Evolutionary conservation across 2,329 filamentous ascomycete genomes (phyloP), one percentile per base, ranked within the genome.

Genomic region (Pseudopyrenochaeta lycopersici): DNA sequence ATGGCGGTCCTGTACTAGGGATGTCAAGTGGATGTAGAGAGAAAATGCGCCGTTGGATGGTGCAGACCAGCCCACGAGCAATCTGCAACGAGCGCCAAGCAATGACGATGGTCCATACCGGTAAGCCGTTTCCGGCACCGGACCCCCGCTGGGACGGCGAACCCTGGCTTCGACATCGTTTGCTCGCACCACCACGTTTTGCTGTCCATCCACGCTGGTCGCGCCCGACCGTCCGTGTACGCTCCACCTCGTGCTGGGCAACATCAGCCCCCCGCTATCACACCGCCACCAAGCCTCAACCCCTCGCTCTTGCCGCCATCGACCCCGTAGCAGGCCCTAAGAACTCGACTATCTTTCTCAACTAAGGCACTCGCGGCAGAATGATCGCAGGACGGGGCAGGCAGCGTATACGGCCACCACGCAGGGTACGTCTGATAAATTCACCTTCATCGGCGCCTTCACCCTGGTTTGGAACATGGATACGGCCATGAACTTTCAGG

Each of bases 381-480:
- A 82, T 84, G 81, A 76, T 81, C 58, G 80, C 84, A 70, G 78
- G 78, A 54, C 80, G 84, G 71, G 83, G 83, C 43, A 80, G 82
- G 57, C 80, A 82, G 39, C 90, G 88, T 71, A 90, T 91, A 56
- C 80, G 88, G 47, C 84, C 88, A 51, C 89, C 89, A 31, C 80
- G 87, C 71, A 82, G 85, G 75, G 89, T 91, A 81, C 73, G 86
- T 82, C n/a, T 20, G 46, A 23, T 42, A 38, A 43, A 46, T 50
- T 42, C 39, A 56, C 45, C 20, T 39, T 52, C 35, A 17, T 38
- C 15, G 18, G 36, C 45, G 33, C 50, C 33, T 41, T 48, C 18
- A 39, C 18, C 36, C 9, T 38, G 35, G 17, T 17, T 38, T 20
- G 17, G 35, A 5, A 17, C 3, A 20, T 20, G 10, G 35, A n/a